A percentile compares a stretch with the other conserved stretches of the same genome.
phyloP scores from a whole-genome alignment of 257 asterid genomes.

The Solanum appendiculatum region DNA sequence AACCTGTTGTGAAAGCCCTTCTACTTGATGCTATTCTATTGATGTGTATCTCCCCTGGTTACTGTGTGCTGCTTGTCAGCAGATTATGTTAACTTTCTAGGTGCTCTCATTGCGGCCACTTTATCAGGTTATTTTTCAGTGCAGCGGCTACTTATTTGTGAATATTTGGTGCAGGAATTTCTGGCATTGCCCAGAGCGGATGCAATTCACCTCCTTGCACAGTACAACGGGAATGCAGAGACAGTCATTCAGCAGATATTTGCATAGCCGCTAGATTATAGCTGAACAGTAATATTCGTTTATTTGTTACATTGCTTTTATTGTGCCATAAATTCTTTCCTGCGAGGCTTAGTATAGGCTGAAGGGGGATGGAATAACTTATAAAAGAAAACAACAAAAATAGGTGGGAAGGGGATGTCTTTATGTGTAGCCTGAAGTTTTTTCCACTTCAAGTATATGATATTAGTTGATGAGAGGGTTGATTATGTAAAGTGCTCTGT shows the following conservation, averaged over 20 bases:
- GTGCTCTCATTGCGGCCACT: neutral
- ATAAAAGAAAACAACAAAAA: neutral
- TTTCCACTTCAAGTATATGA: neutral
- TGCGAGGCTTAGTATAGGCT: neutral
- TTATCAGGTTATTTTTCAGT: neutral
- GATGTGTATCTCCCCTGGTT: neutral
- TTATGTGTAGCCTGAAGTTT: neutral
- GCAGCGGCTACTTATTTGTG: neutral
- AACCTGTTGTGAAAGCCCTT: neutral
- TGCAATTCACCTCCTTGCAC: conserved; percentile 92
- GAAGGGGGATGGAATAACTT: neutral
- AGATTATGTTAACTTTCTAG: neutral
- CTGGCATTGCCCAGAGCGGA: conserved; percentile 95
- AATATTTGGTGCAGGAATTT: conserved; percentile 59
- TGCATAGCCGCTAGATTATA: conserved; percentile 21
- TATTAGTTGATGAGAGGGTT: neutral
- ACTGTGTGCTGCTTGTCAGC: neutral
- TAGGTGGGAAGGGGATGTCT: neutral
- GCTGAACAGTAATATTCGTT: conserved; percentile 3
- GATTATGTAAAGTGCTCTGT: neutral
- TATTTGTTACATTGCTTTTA: conserved; percentile 1
- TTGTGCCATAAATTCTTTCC: neutral
- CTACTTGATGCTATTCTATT: neutral
- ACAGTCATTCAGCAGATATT: conserved; percentile 88
- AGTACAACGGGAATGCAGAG: conserved; percentile 90